Evolutionary conservation across 2,329 filamentous ascomycete species (phyloP), one percentile per base, ranked within the genome.

Genomic region (Fusarium cicatricum): DNA sequence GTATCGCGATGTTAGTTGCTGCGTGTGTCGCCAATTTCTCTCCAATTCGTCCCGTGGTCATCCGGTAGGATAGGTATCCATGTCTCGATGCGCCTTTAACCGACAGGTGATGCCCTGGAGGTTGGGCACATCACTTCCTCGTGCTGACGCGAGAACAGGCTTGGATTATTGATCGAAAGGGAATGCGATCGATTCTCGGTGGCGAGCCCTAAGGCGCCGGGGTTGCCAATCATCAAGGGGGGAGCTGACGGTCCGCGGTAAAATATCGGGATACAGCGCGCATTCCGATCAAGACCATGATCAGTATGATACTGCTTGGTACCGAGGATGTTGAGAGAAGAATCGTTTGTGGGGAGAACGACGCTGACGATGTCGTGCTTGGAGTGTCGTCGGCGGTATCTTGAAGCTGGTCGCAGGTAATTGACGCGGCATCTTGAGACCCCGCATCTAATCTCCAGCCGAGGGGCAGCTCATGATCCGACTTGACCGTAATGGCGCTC

Each of bases 391-490:
- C 33, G 42, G 15, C 16, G 11, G 33, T 16, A 14, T n/a, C 29
- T 43, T 43, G 46, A 33, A 51, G 38, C 19, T 36, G 36, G 43
- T 15, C 15, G 26, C n/a, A 31, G 32, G 16, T 40, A 34, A 51
- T 51, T 38, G 32, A 37, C 32, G 23, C n/a, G 38, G 32, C 23
- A 59, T 45, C 21, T 21, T n/a, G 23, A 34, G 48, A 62, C 59
- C 59, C 59, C 59, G 59, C 59, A 62, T 51, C 47, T 60, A 17
- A 47, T 32, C 31, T 39, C 32, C 29, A 39, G 29, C 50, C 45
- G 49, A 60, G 45, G 54, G 54, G 55, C 54, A 62, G 32, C 34
- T 42, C 39, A 40, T 41, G 15, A 37, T 26, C 49, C 41, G 32
- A 19, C 28, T 9, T 47, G 16, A 43, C 12, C 19, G 36, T n/a